Evolutionary conservation across 2,329 filamentous ascomycete genomes (phyloP).

Genomic region (Nemania abortiva): DNA sequence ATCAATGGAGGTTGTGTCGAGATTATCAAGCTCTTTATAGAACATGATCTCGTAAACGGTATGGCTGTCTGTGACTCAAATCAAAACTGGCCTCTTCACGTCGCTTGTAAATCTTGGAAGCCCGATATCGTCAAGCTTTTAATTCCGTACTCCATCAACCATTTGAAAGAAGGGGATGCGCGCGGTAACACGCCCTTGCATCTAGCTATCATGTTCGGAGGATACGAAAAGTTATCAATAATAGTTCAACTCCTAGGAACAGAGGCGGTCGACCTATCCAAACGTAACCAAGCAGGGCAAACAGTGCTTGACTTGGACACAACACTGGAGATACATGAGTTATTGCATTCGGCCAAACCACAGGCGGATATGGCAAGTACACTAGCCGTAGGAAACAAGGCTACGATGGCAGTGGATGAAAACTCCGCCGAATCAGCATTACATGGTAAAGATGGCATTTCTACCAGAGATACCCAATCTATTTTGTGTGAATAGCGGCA

Average conservation of each 20-base stretch:
- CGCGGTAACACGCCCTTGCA: conserved; percentile 10
- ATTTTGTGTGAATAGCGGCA: too few relatives aligned
- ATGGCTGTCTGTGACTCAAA: neutral
- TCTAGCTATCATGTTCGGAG: neutral
- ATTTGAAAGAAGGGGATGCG: neutral
- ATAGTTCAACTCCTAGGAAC: conserved; percentile 2
- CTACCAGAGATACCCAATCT: too few relatives aligned
- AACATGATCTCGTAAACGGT: neutral
- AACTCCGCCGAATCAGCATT: too few relatives aligned
- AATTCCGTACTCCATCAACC: neutral
- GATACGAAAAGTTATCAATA: neutral
- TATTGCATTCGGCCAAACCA: neutral
- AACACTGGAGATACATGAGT: neutral
- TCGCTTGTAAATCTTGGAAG: neutral
- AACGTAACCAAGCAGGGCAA: neutral
- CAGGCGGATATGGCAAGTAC: too few relatives aligned
- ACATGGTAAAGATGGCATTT: too few relatives aligned
- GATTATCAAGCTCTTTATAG: neutral
- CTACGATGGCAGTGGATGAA: too few relatives aligned
- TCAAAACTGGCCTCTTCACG: neutral
- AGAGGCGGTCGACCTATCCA: neutral
- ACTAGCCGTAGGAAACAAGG: too few relatives aligned
- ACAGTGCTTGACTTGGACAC: conserved; percentile 1
- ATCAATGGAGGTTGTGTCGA: neutral
- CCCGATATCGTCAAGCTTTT: neutral